phyloP scores from a whole-genome alignment of 2,329 filamentous ascomycete genomes.

The Aquanectria penicillioides region DNA sequence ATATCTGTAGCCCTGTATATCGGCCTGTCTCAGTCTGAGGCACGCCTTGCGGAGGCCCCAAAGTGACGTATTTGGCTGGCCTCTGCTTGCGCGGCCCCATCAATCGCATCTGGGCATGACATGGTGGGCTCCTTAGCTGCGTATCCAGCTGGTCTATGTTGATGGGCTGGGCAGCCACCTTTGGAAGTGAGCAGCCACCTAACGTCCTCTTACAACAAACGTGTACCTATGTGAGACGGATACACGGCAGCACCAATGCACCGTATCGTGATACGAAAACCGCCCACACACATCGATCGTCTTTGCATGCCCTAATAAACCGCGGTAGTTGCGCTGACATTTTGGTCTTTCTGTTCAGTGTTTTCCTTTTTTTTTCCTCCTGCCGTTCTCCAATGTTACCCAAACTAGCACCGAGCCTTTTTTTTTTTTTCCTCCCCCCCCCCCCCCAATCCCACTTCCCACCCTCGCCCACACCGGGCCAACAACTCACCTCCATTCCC shows the following conservation, averaged over 20 bases:
- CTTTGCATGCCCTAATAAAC: not conserved
- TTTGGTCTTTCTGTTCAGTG: not conserved
- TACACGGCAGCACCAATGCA: constrained; percentile 17
- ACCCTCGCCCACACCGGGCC: constrained; percentile 1
- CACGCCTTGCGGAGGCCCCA: too few relatives aligned
- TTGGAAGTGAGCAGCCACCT: constrained; percentile 5
- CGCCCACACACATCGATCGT: not conserved
- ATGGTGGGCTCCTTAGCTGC: constrained; percentile 19
- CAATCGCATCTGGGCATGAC: constrained; percentile 14
- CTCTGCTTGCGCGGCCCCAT: constrained; percentile 16
- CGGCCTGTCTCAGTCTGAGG: not conserved
- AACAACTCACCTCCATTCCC: constrained; percentile 1
- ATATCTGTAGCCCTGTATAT: not conserved
- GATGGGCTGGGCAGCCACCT: too few relatives aligned
- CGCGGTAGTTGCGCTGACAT: not conserved
- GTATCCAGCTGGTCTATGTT: not conserved
- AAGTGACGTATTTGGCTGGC: constrained; percentile 14
- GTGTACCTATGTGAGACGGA: constrained; percentile 11
- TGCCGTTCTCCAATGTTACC: constrained; percentile 9
- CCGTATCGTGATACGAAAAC: constrained; percentile 10
- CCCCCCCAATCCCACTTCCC: too few relatives aligned
- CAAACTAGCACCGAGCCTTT: not conserved
- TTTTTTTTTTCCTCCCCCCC: not conserved
- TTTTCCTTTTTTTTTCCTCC: not conserved
- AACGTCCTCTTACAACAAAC: constrained; percentile 15